A percentile compares a stretch with the other conserved stretches of the same genome.
phyloP scores from a whole-genome alignment of 2,329 filamentous ascomycete species.

The Diaporthe citrichinensis region DNA sequence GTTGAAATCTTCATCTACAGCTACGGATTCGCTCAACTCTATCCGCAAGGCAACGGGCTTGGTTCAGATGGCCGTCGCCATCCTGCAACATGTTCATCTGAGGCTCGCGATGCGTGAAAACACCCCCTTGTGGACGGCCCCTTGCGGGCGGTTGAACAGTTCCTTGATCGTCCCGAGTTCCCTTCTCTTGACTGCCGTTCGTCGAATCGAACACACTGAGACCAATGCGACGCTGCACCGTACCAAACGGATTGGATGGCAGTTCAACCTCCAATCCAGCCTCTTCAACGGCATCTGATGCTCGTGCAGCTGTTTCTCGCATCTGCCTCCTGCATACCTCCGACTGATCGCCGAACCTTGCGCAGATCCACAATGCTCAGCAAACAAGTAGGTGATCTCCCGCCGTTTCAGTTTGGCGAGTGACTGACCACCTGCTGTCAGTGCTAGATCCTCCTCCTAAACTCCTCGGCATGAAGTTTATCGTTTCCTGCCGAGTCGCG shows the following conservation, averaged over 20 bases:
- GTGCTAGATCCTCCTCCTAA: not conserved
- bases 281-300: conserved; percentile 1
- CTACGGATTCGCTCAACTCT: not conserved
- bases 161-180: not conserved
- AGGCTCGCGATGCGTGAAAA: conserved; percentile 8
- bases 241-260: conserved; percentile 15
- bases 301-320: conserved; percentile 13
- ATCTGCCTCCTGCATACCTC: conserved; percentile 9
- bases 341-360: conserved; percentile 17
- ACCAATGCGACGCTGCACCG: conserved; percentile 4
- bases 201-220: conserved; percentile 18
- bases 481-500: conserved; percentile 21
- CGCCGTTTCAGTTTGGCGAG: conserved; percentile 3
- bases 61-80: conserved; percentile 12
- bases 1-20: not conserved
- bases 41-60: not conserved
- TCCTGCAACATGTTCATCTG: conserved; percentile 28
- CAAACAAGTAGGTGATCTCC: conserved; percentile 1
- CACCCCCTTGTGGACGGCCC: not conserved
- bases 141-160: not conserved
- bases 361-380: conserved; percentile 6
- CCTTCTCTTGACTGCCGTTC: conserved; percentile 12
- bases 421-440: not conserved
- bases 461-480: conserved; percentile 12
- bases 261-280: not conserved